These are phyloP conservation scores for Straminergon stramineum DNA, from an alignment of 225 moss, liverwort and hornwort genomes.

Conservation along the genomic window DNA sequence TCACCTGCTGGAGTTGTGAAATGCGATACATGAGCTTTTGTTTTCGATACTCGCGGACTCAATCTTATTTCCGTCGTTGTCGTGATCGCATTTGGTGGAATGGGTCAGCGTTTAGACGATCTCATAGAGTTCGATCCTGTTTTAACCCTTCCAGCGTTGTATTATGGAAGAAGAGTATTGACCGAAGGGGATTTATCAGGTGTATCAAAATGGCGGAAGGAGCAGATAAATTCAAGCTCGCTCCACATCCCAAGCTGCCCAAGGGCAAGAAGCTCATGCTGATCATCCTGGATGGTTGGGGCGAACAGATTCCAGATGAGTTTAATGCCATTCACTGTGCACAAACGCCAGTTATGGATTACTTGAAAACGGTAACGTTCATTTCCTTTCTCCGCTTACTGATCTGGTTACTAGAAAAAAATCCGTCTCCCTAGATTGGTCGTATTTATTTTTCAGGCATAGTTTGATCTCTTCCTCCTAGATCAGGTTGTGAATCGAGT, in stretches of 20 bases:
- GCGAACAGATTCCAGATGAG: slow-evolving; percentile 88
- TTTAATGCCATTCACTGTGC: slow-evolving; percentile 89
- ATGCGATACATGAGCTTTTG: background rate
- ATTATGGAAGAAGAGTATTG: slow-evolving; percentile 22
- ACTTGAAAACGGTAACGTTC: slow-evolving; percentile 54
- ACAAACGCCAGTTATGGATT: slow-evolving; percentile 78
- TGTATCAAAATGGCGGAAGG: slow-evolving; percentile 28
- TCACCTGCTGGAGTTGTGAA: slow-evolving; percentile 5
- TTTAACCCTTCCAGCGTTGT: background rate
- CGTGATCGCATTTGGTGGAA: slow-evolving; percentile 1
- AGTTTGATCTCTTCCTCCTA: background rate
- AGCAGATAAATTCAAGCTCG: slow-evolving; percentile 31
- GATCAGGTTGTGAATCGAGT: background rate
- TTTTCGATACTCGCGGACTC: background rate
- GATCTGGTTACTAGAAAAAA: background rate
- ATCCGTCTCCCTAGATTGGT: background rate
- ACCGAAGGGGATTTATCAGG: slow-evolving; percentile 8
- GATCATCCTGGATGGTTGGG: slow-evolving; percentile 92
- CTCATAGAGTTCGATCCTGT: background rate
- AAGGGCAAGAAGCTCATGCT: slow-evolving; percentile 89
- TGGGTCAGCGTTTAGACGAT: background rate
- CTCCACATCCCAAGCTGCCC: slow-evolving; percentile 63
- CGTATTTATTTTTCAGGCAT: background rate
- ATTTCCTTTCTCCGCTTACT: background rate
- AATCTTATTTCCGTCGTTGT: background rate